Conservation (phyloP, 2,329 filamentous ascomycete genomes). For the Diaporthe ilicicola region DNA sequence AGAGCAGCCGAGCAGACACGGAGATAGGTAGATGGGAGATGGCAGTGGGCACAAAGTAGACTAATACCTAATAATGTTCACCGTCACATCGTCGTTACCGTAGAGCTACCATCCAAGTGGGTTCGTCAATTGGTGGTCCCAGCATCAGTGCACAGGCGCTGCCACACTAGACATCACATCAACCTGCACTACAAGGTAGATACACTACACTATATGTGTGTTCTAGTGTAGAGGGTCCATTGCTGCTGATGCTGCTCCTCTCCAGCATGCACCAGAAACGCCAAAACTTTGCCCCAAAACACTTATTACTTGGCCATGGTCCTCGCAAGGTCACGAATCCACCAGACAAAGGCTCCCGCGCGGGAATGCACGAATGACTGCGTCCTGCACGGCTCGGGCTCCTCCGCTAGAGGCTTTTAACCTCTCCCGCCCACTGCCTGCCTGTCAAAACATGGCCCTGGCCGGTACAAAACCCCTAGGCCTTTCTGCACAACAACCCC, state of each 20-base stretch:
- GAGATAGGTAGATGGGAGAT: background rate
- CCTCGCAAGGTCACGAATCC: background rate
- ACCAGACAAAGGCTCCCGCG: background rate
- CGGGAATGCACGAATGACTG: slow-evolving; percentile 7
- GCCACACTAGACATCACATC: slow-evolving; percentile 14
- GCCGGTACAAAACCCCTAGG: background rate
- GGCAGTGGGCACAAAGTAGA: too few species aligned
- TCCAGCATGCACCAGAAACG: too few species aligned
- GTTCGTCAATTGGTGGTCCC: slow-evolving; percentile 6
- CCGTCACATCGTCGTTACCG: background rate
- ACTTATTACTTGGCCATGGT: background rate
- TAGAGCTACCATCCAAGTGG: slow-evolving; percentile 24
- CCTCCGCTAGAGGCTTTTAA: background rate
- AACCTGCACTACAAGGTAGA: background rate
- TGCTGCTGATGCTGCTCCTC: too few species aligned
- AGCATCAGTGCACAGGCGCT: slow-evolving; percentile 16
- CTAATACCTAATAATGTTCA: background rate
- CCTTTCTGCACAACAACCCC: slow-evolving; percentile 2
- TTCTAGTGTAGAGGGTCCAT: background rate
- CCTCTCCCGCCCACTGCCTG: background rate
- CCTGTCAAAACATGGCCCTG: slow-evolving; percentile 1
- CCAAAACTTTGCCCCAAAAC: background rate
- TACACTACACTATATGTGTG: background rate
- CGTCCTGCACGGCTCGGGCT: slow-evolving; percentile 1
- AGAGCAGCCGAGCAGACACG: background rate